Evolutionary conservation across 108 stramenopile species (phyloP), one percentile per base, ranked within the genome.

Genomic region (Nannochloropsis oceanica): DNA sequence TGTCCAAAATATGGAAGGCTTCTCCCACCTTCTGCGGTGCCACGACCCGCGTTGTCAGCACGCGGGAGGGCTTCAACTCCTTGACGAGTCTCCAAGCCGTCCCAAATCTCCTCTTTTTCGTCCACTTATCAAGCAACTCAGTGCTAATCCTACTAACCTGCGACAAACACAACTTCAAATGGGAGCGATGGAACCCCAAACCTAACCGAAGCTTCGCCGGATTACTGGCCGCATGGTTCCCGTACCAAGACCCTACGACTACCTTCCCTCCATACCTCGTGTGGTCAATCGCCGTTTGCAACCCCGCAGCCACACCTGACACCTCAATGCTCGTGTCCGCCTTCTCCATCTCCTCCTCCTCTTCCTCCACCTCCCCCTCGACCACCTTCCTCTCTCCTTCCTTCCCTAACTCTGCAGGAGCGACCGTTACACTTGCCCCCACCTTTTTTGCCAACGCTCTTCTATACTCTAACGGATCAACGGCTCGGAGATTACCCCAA

Each of bases 121-220:
- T 93, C 96, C 96, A 96, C 25, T 93, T 88, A 20, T 90, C 93
- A 9, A 84, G 86, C 82, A 96, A 84, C 44, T 85, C 85, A 43
- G 87, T 84, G 34, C 80, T 79, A 12, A 88, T 44, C 22, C 50
- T 43, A 81, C 87, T 88, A 24, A 88, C 96, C 90, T 96, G 96
- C 22, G 95, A 95, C 42, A 95, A 92, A 44, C 90, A 83, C 25
- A 96, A 89, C 11, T 90, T 93, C 80, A 95, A 95, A 82, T 95
- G 93, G 85, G 95, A 95, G 13, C 96, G 92, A 88, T 96, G 96
- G 88, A 96, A 96, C 59, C 94, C 93, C 73, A 95, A 94, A 12
- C 96, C 96, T 11, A 96, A 90, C 84, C 94, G 94, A 59, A 96
- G 92, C 43, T 81, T 81, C 8, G 95, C 94, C 42, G 91, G 88